phyloP scores from a whole-genome alignment of 192 early-diverging fungal genomes.

The Phycomyces blakesleeanus region DNA sequence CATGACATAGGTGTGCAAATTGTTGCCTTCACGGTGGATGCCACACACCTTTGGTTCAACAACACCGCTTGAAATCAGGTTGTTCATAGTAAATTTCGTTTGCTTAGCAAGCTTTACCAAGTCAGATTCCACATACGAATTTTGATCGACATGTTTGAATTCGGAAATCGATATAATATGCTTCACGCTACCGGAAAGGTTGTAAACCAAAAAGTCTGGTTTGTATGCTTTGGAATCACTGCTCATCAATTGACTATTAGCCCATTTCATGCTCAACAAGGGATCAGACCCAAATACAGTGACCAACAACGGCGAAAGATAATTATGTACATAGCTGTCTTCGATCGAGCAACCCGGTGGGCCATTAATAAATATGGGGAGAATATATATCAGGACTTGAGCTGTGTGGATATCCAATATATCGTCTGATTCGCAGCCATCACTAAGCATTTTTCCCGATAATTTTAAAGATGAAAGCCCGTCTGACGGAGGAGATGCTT shows the following conservation, averaged over 20 bases:
- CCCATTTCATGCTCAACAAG: constrained; percentile 13
- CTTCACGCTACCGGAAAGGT: neutral
- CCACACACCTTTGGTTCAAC: neutral
- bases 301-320: constrained; percentile 4
- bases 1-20: constrained; percentile 8
- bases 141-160: constrained; percentile 2
- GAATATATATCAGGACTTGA: neutral
- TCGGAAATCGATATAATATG: constrained; percentile 1
- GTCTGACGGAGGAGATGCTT: constrained; percentile 1
- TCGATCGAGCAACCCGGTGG: too few species aligned
- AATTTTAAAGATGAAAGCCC: neutral
- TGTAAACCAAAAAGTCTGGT: constrained; percentile 7
- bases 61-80: neutral
- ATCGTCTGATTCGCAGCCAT: too few species aligned
- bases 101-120: constrained; percentile 11
- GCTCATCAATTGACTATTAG: constrained; percentile 5
- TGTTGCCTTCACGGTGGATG: constrained; percentile 11
- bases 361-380: neutral
- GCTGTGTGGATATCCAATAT: too few species aligned
- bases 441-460: too few species aligned
- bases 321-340: constrained; percentile 13
- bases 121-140: constrained; percentile 11
- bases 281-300: constrained; percentile 3
- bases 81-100: constrained; percentile 1
- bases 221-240: neutral